Base-by-base conservation (phyloP, 345 rosid species). In the Arabis hirsuta region DNA sequence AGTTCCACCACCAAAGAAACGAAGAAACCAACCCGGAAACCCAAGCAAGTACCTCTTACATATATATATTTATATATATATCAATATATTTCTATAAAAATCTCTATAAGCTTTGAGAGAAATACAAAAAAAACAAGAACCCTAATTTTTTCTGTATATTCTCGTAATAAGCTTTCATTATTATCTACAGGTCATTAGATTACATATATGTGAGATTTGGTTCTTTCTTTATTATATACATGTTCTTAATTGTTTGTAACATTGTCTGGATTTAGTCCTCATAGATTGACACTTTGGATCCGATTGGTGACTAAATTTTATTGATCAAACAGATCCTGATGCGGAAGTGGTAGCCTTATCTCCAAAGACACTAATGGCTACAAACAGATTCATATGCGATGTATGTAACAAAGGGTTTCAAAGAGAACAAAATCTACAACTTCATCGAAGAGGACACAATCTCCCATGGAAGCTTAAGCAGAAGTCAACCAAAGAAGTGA, bases 381-480 rank as follows among this genome's bases (percentile, higher is more conserved):
- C 94, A 71, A 90, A 90, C 84, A 84, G 95, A 80, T 88, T 90
- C 89, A 69, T 88, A 55, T 90, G 96, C 52, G 95, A 86, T 83
- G 95, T 90, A 44, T 90, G 94, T 82, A 85, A 83, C 81, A 90
- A 90, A 83, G 95, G 96, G 67, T 90, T 90, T 66, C 95, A 88
- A 77, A 86, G 96, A 72, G 94, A 88, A 76, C 96, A 90, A 52
- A 90, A 90, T 72, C 81, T 90, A 54, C 92, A 90, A 70, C 96
- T 90, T 55, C 94, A 90, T 80, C 84, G 95, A 77, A 82, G 95
- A 82, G 95, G 95, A 79, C 95, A 90, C 77, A 90, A 90, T 65
- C 85, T 90, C 19, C 96, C 96, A 45, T 90, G 94, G 94, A 90
- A 86, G 81, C 89, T 88, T 6, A 88, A 78, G 81, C 91, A 88